phyloP scores from a whole-genome alignment of 2,329 filamentous ascomycete genomes.

The Exserohilum turcica region DNA sequence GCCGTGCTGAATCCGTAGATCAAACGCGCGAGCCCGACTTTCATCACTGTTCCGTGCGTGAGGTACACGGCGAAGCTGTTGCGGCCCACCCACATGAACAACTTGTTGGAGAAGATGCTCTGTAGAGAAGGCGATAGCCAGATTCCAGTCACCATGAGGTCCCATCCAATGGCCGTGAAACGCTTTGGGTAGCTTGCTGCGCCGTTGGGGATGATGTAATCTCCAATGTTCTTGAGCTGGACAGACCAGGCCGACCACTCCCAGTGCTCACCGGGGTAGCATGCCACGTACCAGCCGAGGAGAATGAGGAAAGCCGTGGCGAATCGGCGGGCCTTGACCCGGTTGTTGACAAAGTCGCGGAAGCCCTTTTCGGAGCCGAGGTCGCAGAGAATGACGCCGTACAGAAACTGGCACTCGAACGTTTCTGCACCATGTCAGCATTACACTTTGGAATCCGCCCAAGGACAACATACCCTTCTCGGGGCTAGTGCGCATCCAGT shows the following conservation, averaged over 20 bases:
- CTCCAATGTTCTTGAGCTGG: constrained; percentile 48
- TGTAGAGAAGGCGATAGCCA: constrained; percentile 57
- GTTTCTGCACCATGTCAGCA: constrained; percentile 51
- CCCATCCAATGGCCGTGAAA: constrained; percentile 56
- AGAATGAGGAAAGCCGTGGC: constrained; percentile 49
- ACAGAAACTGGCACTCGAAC: constrained; percentile 59
- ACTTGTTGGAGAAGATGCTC: constrained; percentile 55
- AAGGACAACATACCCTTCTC: constrained; percentile 51
- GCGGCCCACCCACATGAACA: constrained; percentile 60
- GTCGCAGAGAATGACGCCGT: constrained; percentile 59
- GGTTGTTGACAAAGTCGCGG: constrained; percentile 52
- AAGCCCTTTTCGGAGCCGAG: constrained; percentile 54
- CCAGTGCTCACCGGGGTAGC: constrained; percentile 57
- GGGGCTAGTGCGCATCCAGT: constrained; percentile 53
- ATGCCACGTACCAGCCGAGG: constrained; percentile 55
- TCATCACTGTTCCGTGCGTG: constrained; percentile 59
- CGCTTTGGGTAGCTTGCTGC: constrained; percentile 49
- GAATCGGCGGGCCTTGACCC: constrained; percentile 47
- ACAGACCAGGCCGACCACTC: constrained; percentile 58
- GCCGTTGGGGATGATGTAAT: constrained; percentile 56
- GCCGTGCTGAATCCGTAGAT: constrained; percentile 58
- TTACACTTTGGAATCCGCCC: background rate
- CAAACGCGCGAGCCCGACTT: constrained; percentile 58
- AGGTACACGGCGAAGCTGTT: constrained; percentile 63
- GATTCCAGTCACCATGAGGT: constrained; percentile 57